These are phyloP conservation scores for Drechslera avenae DNA, from an alignment of 2,329 filamentous ascomycete species.

Conservation along the genomic window DNA sequence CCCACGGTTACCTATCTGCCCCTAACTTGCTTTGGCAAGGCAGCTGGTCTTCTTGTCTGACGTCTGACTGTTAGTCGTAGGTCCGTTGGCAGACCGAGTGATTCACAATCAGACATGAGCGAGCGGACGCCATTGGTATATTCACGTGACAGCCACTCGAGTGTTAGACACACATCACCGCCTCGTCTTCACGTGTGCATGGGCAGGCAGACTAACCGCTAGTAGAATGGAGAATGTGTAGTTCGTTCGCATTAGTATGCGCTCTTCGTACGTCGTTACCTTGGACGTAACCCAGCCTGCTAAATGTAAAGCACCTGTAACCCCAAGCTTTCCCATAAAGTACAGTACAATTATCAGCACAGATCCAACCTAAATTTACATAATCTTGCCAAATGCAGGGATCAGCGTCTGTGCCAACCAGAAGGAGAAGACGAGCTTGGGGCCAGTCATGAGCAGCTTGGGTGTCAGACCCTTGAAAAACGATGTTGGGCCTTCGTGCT, in stretches of 20 bases:
- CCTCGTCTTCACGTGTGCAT: background rate
- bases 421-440: conserved; percentile 99
- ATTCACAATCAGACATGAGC: background rate
- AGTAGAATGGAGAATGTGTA: conserved; percentile 35
- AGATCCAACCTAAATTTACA: conserved; percentile 49
- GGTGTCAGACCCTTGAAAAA: conserved; percentile 99
- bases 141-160: conserved; percentile 15
- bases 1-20: conserved; percentile 14
- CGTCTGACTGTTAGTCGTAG: conserved; percentile 12
- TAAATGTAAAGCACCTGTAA: conserved; percentile 23
- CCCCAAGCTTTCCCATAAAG: conserved; percentile 29
- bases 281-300: conserved; percentile 24
- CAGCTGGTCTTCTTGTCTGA: conserved; percentile 13
- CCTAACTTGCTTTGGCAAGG: conserved; percentile 16
- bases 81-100: background rate
- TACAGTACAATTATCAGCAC: conserved; percentile 31
- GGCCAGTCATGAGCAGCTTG: conserved; percentile 98
- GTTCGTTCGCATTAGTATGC: conserved; percentile 17
- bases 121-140: background rate
- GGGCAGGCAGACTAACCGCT: background rate
- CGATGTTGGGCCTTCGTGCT: conserved; percentile 79
- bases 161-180: conserved; percentile 1
- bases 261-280: conserved; percentile 18
- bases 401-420: conserved; percentile 99
- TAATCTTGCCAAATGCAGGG: conserved; percentile 79